A percentile compares a stretch with the other conserved stretches of the same genome.
These are phyloP conservation scores for Hyphopichia homilentoma DNA, from an alignment of 805 yeast genomes.

Conservation along the genomic window DNA sequence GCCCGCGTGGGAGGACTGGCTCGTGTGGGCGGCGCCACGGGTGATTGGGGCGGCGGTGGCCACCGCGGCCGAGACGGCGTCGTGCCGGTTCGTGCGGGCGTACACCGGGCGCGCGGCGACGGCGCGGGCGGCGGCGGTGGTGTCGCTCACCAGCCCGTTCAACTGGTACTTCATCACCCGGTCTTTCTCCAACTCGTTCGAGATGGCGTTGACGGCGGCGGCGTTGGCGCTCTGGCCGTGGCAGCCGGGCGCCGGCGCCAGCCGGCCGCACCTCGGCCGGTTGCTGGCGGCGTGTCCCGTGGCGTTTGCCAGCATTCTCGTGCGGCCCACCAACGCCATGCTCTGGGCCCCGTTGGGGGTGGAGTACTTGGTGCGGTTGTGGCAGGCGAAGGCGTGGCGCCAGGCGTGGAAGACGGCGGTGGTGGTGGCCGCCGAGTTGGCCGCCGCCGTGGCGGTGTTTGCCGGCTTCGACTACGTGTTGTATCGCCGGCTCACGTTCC, in stretches of 20 bases:
- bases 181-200: slow-evolving; percentile 82
- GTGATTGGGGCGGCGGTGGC: slow-evolving; percentile 66
- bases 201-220: slow-evolving; percentile 62
- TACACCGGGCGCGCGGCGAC: no score
- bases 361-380: slow-evolving; percentile 13
- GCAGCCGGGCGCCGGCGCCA: slow-evolving; percentile 14
- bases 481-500: slow-evolving; percentile 56
- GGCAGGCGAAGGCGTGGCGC: no score
- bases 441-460: slow-evolving; percentile 33
- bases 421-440: slow-evolving; percentile 17
- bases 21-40: slow-evolving; percentile 56
- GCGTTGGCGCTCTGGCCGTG: slow-evolving; percentile 76
- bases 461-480: slow-evolving; percentile 53
- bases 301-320: slow-evolving; percentile 62
- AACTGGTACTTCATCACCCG: slow-evolving; percentile 80
- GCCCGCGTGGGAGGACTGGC: slow-evolving; percentile 25
- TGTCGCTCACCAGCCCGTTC: slow-evolving; percentile 63
- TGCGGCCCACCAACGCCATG: slow-evolving; percentile 81
- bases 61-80: slow-evolving; percentile 63
- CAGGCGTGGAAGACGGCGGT: slow-evolving; percentile 10
- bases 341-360: slow-evolving; percentile 70
- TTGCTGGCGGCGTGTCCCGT: slow-evolving; percentile 40
- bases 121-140: no score
- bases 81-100: slow-evolving; percentile 44
- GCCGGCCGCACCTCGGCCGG: no score